Conservation (phyloP, 2,329 filamentous ascomycete genomes). For the Neospermospora avenae region DNA sequence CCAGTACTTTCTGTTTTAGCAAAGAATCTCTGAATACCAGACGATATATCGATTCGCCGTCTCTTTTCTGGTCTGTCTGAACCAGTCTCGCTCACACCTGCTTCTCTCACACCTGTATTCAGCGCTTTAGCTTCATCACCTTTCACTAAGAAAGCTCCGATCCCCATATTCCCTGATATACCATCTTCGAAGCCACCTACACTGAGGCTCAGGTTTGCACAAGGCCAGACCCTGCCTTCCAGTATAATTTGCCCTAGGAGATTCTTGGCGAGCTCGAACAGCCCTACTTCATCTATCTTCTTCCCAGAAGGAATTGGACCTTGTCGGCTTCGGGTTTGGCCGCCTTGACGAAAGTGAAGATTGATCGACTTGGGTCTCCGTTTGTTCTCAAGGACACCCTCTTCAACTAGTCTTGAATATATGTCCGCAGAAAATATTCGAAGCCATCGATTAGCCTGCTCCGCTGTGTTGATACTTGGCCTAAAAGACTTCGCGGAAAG, state of each 20-base stretch:
- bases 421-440: constrained; percentile 91
- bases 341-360: constrained; percentile 73
- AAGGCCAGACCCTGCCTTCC: constrained; percentile 84
- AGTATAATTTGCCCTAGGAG: constrained; percentile 74
- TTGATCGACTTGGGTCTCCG: constrained; percentile 83
- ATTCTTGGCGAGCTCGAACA: constrained; percentile 74
- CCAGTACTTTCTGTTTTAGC: constrained; percentile 28
- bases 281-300: constrained; percentile 63
- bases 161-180: constrained; percentile 77
- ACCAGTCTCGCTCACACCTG: constrained; percentile 12
- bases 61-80: constrained; percentile 33
- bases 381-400: constrained; percentile 84
- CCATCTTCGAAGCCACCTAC: constrained; percentile 93
- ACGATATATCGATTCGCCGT: constrained; percentile 27
- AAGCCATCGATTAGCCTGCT: constrained; percentile 82
- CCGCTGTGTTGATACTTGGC: constrained; percentile 72
- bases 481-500: constrained; percentile 93
- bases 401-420: constrained; percentile 82
- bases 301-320: constrained; percentile 74
- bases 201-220: constrained; percentile 81
- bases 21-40: constrained; percentile 34
- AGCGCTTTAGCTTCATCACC: constrained; percentile 60
- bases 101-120: constrained; percentile 36
- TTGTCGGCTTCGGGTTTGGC: constrained; percentile 71
- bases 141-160: constrained; percentile 80